A percentile compares a stretch with the other conserved stretches of the same genome.
phyloP scores from a whole-genome alignment of 2,329 filamentous ascomycete genomes.

The Calonectria henricotiae region DNA sequence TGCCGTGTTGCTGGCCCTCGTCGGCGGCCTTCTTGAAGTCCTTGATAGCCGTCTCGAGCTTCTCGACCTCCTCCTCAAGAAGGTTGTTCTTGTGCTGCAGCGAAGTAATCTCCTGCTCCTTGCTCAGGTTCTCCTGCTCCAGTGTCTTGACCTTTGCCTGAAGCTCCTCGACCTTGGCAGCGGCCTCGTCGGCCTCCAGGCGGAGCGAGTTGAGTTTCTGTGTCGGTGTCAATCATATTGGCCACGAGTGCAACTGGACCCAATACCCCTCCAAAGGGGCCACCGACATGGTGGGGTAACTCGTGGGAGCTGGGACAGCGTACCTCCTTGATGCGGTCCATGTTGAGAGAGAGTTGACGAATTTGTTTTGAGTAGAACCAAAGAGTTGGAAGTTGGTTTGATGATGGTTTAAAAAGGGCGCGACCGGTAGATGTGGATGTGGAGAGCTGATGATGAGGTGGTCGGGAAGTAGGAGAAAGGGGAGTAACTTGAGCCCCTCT shows the following conservation, averaged over 20 bases:
- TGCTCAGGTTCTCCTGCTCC: constrained; percentile 94
- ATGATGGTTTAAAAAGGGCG: constrained; percentile 55
- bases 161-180: constrained; percentile 88
- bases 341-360: constrained; percentile 62
- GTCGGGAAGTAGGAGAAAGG: constrained; percentile 56
- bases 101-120: constrained; percentile 98
- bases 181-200: constrained; percentile 90
- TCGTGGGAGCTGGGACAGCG: constrained; percentile 59
- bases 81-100: constrained; percentile 95
- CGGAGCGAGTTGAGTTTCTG: constrained; percentile 97
- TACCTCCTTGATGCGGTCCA: constrained; percentile 95
- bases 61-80: constrained; percentile 92
- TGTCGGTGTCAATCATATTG: constrained; percentile 46
- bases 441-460: constrained; percentile 55
- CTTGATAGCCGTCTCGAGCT: constrained; percentile 87
- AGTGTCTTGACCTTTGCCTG: constrained; percentile 89
- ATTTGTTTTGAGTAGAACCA: constrained; percentile 33
- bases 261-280: constrained; percentile 54
- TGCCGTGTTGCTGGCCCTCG: constrained; percentile 86
- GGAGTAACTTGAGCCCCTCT: constrained; percentile 58
- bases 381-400: constrained; percentile 41
- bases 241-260: constrained; percentile 40
- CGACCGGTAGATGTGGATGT: constrained; percentile 47
- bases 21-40: constrained; percentile 90
- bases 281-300: constrained; percentile 55